Percentiles rank a stretch among this genome's conserved stretches.
phyloP scores from a whole-genome alignment of 176 grass and related monocot species.

The Aegilops bicornis region DNA sequence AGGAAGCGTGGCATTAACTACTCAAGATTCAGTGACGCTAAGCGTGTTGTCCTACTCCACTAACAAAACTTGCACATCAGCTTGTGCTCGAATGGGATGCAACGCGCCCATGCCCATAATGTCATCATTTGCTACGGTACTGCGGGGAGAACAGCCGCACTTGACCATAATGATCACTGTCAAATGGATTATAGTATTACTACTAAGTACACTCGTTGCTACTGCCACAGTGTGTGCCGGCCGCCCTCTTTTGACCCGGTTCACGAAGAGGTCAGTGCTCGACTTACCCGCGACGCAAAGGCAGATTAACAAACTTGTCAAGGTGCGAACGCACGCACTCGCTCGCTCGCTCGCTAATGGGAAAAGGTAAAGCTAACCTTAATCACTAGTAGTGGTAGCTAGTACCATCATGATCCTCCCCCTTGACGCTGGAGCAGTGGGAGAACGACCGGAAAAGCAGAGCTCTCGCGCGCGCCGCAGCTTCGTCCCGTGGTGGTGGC shows the following conservation, averaged over 20 bases:
- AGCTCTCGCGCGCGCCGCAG: neutral
- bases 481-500: neutral
- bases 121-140: neutral
- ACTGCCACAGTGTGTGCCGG: neutral
- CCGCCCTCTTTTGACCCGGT: slow-evolving; percentile 37
- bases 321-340: neutral
- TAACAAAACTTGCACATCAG: neutral
- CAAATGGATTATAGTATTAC: neutral
- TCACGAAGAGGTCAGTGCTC: neutral
- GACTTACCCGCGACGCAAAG: slow-evolving; percentile 65
- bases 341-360: neutral
- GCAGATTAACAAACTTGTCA: neutral
- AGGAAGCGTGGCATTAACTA: neutral
- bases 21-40: neutral
- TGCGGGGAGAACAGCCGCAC: neutral
- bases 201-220: too few species aligned
- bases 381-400: neutral
- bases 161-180: neutral
- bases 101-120: neutral
- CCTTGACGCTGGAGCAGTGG: neutral
- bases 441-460: neutral
- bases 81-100: neutral
- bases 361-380: neutral
- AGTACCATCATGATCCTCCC: neutral
- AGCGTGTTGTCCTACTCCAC: neutral